A percentile compares a stretch with the other conserved stretches of the same genome.
These are phyloP conservation scores for Acanthamoeba sp. DNA, from an alignment of 208 protist species.

Conservation along the genomic window DNA sequence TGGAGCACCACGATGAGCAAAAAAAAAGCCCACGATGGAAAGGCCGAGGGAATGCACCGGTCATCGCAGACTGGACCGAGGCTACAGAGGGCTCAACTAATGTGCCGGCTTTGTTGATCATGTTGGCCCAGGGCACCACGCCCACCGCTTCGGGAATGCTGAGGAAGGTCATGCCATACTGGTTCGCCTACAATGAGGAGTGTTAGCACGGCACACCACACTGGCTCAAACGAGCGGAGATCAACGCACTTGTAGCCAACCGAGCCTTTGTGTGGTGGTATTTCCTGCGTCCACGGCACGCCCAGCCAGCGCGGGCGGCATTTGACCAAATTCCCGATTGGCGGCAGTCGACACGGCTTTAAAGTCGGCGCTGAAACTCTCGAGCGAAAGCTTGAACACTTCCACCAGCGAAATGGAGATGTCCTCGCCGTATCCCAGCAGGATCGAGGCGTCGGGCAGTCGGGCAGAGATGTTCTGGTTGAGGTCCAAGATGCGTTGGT, in stretches of 20 bases:
- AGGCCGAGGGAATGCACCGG: too few relatives aligned
- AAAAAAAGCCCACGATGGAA: too few relatives aligned
- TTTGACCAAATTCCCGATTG: neutral
- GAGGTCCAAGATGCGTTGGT: neutral
- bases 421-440: neutral
- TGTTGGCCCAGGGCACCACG: neutral
- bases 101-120: constrained; percentile 34
- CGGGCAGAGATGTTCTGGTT: neutral
- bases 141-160: neutral
- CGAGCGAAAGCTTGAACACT: neutral
- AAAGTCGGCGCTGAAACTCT: constrained; percentile 12
- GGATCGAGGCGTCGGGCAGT: neutral
- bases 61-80: neutral
- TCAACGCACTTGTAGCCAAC: neutral
- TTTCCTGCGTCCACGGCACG: neutral
- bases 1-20: too few relatives aligned
- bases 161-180: neutral
- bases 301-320: neutral
- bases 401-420: neutral
- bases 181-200: neutral
- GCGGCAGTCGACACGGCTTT: neutral
- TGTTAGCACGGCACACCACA: neutral
- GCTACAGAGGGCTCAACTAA: neutral
- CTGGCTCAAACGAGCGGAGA: neutral
- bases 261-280: neutral